A percentile compares a stretch with the other conserved stretches of the same genome.
These are phyloP conservation scores for Leishmania turanica DNA, from an alignment of 208 protist species.

Conservation along the genomic window DNA sequence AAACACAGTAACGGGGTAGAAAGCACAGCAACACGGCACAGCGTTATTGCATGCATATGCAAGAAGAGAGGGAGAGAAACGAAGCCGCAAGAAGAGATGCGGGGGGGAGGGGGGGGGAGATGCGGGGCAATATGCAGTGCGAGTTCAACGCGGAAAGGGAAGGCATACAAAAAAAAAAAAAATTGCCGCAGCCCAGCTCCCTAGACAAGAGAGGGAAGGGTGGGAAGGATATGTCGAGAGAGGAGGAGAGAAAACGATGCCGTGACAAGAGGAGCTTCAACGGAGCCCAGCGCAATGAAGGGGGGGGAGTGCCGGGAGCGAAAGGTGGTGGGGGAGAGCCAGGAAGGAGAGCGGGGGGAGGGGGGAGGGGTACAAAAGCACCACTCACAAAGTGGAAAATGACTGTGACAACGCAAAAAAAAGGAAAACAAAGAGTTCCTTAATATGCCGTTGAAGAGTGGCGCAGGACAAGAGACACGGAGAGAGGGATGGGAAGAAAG, in stretches of 20 bases:
- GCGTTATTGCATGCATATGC: background rate
- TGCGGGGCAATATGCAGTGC: background rate
- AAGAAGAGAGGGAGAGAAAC: background rate
- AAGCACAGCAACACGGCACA: background rate
- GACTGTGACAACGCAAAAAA: background rate
- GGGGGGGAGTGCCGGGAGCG: background rate
- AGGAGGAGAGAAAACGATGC: background rate
- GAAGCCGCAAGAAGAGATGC: background rate
- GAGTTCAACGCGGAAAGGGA: background rate
- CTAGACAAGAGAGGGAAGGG: background rate
- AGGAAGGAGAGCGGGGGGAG: background rate
- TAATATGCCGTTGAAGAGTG: background rate
- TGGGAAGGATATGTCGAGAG: no score
- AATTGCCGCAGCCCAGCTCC: background rate
- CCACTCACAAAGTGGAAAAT: background rate
- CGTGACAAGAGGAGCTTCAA: background rate
- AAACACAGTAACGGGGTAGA: background rate
- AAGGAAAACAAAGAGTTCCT: no score
- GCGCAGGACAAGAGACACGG: constrained; percentile 2
- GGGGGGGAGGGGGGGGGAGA: no score
- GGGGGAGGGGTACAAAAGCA: background rate
- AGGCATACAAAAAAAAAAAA: background rate
- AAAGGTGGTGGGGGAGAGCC: no score
- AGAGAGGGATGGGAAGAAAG: background rate
- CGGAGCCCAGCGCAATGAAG: background rate